These are phyloP conservation scores for Henckelia pumila DNA, from an alignment of 257 asterid species.

Conservation along the genomic window DNA sequence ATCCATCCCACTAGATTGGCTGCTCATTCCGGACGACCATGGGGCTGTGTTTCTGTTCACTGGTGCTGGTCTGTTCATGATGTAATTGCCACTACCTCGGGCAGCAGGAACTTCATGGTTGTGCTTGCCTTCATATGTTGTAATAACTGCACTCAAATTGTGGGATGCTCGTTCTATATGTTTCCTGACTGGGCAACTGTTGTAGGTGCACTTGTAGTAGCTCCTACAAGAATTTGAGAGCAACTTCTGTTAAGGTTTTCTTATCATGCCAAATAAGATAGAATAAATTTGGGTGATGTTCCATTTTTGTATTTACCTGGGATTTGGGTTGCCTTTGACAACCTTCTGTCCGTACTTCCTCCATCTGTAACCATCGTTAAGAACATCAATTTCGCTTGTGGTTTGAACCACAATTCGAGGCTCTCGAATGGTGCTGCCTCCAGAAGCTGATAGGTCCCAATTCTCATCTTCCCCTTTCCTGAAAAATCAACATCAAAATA, in stretches of 20 bases:
- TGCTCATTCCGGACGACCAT: constrained; percentile 31
- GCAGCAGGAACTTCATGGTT: constrained; percentile 62
- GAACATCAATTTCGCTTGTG: constrained; percentile 51
- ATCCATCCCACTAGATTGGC: constrained; percentile 24
- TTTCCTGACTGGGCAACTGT: constrained; percentile 54
- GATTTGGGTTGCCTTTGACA: constrained; percentile 55
- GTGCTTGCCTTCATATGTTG: constrained; percentile 58
- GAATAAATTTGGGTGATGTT: not conserved
- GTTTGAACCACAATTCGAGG: constrained; percentile 57
- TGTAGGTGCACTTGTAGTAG: constrained; percentile 53
- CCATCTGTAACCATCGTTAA: constrained; percentile 59
- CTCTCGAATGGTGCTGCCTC: constrained; percentile 44
- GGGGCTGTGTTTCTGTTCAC: constrained; percentile 23
- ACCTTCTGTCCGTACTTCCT: constrained; percentile 64
- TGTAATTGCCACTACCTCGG: constrained; percentile 39
- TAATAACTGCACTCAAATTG: constrained; percentile 49
- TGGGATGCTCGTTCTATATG: constrained; percentile 60
- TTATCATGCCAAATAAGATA: not conserved
- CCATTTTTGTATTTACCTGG: constrained; percentile 33
- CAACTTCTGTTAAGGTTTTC: not conserved
- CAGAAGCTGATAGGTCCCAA: constrained; percentile 41
- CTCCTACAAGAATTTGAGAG: constrained; percentile 32
- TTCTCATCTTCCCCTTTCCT: constrained; percentile 46
- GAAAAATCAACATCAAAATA: constrained; percentile 18
- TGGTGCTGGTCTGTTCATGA: constrained; percentile 21